A percentile compares a stretch with the other conserved stretches of the same genome.
Evolutionary conservation across 306 rosid species (phyloP).

Genomic region (Malus domestica): DNA sequence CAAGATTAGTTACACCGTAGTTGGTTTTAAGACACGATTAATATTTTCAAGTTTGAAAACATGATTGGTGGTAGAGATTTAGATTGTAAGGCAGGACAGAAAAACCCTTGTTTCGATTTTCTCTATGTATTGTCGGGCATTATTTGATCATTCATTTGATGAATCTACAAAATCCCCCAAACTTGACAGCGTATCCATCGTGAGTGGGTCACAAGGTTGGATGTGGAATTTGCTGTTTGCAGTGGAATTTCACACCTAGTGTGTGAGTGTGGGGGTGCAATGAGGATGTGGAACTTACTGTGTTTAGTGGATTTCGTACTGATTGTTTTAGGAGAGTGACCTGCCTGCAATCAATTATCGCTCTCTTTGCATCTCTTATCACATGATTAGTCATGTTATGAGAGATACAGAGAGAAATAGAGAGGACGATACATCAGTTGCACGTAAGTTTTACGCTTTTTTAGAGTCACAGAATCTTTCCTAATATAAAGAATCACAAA

Average conservation of each 20-base stretch:
- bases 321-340: neutral
- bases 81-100: neutral
- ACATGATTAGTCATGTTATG: too few species aligned
- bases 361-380: too few species aligned
- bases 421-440: too few species aligned
- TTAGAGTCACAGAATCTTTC: neutral
- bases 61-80: neutral
- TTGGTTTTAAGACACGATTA: neutral
- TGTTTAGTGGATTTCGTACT: neutral
- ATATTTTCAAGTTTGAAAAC: neutral
- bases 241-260: neutral
- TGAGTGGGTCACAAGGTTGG: neutral
- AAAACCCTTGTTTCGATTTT: neutral
- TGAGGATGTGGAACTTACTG: neutral
- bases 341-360: too few species aligned
- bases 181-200: neutral
- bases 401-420: too few species aligned
- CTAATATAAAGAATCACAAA: neutral
- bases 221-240: neutral
- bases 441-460: neutral
- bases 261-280: neutral
- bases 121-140: neutral
- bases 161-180: neutral
- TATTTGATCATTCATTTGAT: neutral
- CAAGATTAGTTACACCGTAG: neutral